These are phyloP conservation scores for Trichoderma orchidacearum DNA, from an alignment of 495 filamentous ascomycete species.

Conservation along the genomic window DNA sequence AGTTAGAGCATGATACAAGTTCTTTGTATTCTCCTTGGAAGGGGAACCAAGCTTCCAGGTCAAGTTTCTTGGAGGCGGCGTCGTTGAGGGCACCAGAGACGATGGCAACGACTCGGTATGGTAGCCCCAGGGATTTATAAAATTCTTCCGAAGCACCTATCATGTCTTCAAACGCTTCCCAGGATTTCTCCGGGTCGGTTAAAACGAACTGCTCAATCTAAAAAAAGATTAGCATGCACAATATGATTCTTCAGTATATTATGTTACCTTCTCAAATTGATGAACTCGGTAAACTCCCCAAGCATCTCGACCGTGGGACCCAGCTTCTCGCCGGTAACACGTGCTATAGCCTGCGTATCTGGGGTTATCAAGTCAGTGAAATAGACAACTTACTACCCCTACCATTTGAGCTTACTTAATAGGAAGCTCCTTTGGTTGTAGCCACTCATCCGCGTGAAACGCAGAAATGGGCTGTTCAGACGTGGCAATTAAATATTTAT, in stretches of 20 bases:
- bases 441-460: conserved; percentile 87
- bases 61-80: conserved; percentile 86
- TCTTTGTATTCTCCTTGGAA: conserved; percentile 96
- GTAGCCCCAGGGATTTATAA: conserved; percentile 77
- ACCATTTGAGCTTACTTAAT: conserved; percentile 45
- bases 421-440: conserved; percentile 70
- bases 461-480: conserved; percentile 91
- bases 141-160: conserved; percentile 83
- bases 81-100: conserved; percentile 93
- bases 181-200: conserved; percentile 87
- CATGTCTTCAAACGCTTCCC: conserved; percentile 90
- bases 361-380: neutral
- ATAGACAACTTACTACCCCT: neutral
- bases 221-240: neutral
- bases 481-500: conserved; percentile 97
- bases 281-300: conserved; percentile 98
- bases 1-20: conserved; percentile 90
- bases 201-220: conserved; percentile 88
- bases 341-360: conserved; percentile 87
- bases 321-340: conserved; percentile 91
- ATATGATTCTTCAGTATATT: neutral
- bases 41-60: conserved; percentile 95
- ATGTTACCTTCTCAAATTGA: conserved; percentile 80
- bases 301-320: conserved; percentile 82
- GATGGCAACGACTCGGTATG: conserved; percentile 83